Conservation (phyloP, 202 grass and related monocot genomes). For the Saccharum hybrid region DNA sequence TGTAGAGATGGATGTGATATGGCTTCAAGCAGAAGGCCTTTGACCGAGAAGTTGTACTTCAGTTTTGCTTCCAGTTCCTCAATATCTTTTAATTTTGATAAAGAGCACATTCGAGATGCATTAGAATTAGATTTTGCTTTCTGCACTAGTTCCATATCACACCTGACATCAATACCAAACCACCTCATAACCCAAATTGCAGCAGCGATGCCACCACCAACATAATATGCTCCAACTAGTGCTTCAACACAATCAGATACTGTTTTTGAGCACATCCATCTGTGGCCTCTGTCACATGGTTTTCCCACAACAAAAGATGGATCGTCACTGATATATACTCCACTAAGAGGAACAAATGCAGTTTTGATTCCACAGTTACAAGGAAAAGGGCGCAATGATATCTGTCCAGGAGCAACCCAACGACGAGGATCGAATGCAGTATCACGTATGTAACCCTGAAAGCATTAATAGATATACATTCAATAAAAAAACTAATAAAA, state of each 20-base stretch:
- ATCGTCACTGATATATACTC: constrained; percentile 53
- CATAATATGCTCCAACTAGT: constrained; percentile 90
- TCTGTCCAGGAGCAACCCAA: constrained; percentile 90
- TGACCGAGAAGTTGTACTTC: constrained; percentile 66
- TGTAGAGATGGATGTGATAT: constrained; percentile 87
- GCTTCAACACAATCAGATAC: constrained; percentile 93
- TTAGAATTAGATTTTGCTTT: constrained; percentile 47
- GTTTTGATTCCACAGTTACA: constrained; percentile 63
- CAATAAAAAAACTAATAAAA: constrained; percentile 35
- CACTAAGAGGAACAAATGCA: constrained; percentile 53
- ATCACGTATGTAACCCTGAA: constrained; percentile 81
- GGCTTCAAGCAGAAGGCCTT: constrained; percentile 79
- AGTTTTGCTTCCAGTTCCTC: constrained; percentile 83
- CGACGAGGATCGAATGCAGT: constrained; percentile 84
- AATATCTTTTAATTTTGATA: constrained; percentile 61
- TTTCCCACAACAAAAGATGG: constrained; percentile 76
- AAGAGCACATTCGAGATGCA: constrained; percentile 54
- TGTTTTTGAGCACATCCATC: constrained; percentile 96
- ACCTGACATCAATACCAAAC: constrained; percentile 69
- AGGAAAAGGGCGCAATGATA: constrained; percentile 64
- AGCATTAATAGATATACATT: constrained; percentile 39
- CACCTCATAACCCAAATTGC: constrained; percentile 73
- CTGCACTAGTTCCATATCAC: constrained; percentile 53
- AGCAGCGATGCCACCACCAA: constrained; percentile 70
- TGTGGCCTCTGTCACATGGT: constrained; percentile 86